phyloP scores from a whole-genome alignment of 2,329 filamentous ascomycete species.

The Lecanicillium sp. region DNA sequence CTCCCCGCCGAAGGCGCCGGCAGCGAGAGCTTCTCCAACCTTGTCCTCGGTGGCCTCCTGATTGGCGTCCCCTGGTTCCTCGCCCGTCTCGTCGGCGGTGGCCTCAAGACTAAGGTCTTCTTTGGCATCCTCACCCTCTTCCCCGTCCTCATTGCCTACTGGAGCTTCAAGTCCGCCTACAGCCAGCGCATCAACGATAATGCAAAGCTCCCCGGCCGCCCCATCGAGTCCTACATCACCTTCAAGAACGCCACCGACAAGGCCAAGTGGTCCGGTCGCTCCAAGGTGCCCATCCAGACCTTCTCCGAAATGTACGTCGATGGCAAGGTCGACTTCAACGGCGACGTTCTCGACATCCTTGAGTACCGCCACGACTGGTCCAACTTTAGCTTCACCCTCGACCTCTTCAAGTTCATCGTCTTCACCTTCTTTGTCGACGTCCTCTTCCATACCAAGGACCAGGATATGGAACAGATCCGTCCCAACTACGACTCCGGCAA shows the following conservation, averaged over 20 bases:
- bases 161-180: conserved; percentile 71
- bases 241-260: conserved; percentile 62
- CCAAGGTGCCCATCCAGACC: conserved; percentile 82
- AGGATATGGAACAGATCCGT: conserved; percentile 96
- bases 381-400: conserved; percentile 81
- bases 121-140: conserved; percentile 70
- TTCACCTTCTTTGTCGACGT: conserved; percentile 83
- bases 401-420: conserved; percentile 82
- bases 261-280: conserved; percentile 65
- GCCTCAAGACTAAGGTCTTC: conserved; percentile 85
- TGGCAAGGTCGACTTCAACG: conserved; percentile 90
- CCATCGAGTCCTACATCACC: conserved; percentile 82
- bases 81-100: conserved; percentile 76
- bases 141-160: conserved; percentile 75
- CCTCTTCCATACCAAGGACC: conserved; percentile 84
- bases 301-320: conserved; percentile 99
- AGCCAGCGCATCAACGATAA: conserved; percentile 92
- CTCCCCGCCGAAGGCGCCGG: conserved; percentile 84
- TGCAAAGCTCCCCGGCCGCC: conserved; percentile 74
- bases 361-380: conserved; percentile 98
- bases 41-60: conserved; percentile 63
- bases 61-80: conserved; percentile 69
- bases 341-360: conserved; percentile 78
- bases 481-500: conserved; percentile 97
- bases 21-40: conserved; percentile 81